Percentiles rank a stretch among this genome's conserved stretches.
Evolutionary conservation across 169 alveolate genomes (phyloP).

Genomic region (Perkinsus chesapeaki): DNA sequence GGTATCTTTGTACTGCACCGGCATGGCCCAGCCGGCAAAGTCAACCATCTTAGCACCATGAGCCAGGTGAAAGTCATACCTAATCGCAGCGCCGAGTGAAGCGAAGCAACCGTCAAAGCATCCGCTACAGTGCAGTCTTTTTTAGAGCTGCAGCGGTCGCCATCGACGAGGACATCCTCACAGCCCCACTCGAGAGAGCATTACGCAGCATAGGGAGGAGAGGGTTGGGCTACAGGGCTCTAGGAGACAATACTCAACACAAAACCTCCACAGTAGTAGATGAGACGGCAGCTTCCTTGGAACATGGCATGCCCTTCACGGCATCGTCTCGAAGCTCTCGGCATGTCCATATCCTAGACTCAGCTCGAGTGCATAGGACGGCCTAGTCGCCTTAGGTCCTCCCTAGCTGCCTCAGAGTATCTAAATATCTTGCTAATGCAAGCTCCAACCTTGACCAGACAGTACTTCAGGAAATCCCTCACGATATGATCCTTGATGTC

Average conservation of each 20-base stretch:
- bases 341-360: no score
- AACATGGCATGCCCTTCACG: no score
- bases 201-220: neutral
- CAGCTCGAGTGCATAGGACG: no score
- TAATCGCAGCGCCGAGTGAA: no score
- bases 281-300: no score
- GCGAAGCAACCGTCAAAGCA: no score
- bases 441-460: neutral
- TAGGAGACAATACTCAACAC: neutral
- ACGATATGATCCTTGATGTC: neutral
- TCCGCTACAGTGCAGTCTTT: neutral
- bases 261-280: neutral
- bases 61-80: neutral
- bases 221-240: neutral
- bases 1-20: slow-evolving; percentile 11
- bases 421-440: neutral
- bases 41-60: neutral
- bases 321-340: no score
- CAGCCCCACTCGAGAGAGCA: neutral
- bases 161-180: neutral
- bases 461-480: neutral
- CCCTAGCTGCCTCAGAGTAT: neutral
- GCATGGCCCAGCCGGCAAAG: slow-evolving; percentile 8
- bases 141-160: neutral
- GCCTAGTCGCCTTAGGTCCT: neutral